Evolutionary conservation across 768 basidiomycete genomes (phyloP).

Genomic region (Phanerochaete sordida): DNA sequence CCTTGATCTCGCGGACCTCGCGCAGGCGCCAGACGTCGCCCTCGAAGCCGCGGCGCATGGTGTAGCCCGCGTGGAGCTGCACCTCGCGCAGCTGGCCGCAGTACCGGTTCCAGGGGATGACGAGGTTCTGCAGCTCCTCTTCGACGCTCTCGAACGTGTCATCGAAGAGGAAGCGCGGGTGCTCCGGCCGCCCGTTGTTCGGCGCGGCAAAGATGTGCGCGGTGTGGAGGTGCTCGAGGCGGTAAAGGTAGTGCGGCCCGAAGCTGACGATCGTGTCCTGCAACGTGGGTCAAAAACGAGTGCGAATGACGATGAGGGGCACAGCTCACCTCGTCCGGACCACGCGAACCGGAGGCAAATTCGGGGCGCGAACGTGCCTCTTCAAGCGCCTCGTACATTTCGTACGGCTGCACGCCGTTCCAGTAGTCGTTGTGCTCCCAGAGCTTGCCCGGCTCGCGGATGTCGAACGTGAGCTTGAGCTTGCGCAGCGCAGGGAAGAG

Average conservation of each 20-base stretch:
- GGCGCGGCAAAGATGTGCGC: slow-evolving; percentile 34
- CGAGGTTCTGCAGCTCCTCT: slow-evolving; percentile 30
- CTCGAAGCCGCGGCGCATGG: slow-evolving; percentile 36
- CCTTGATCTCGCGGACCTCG: neutral
- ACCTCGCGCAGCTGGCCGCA: slow-evolving; percentile 37
- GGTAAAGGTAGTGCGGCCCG: slow-evolving; percentile 39
- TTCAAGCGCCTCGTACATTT: slow-evolving; percentile 6
- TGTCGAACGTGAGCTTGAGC: slow-evolving; percentile 39
- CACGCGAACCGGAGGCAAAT: slow-evolving; percentile 15
- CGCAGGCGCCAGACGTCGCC: slow-evolving; percentile 31
- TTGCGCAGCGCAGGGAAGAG: slow-evolving; percentile 34
- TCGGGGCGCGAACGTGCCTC: slow-evolving; percentile 7
- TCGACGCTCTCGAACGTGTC: slow-evolving; percentile 20
- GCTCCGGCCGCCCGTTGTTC: slow-evolving; percentile 5
- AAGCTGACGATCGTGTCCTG: slow-evolving; percentile 39
- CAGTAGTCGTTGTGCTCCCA: slow-evolving; percentile 13
- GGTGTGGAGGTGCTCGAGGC: slow-evolving; percentile 33
- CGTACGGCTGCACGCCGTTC: slow-evolving; percentile 9
- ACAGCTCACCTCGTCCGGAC: slow-evolving; percentile 38
- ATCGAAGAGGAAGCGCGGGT: slow-evolving; percentile 18
- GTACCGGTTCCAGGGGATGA: slow-evolving; percentile 42
- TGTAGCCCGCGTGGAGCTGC: slow-evolving; percentile 36
- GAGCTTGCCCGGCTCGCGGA: slow-evolving; percentile 24
- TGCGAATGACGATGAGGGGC: neutral
- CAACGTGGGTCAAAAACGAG: slow-evolving; percentile 1